Evolutionary conservation across 208 protist genomes (phyloP).

Genomic region (Naegleria gruberi): DNA sequence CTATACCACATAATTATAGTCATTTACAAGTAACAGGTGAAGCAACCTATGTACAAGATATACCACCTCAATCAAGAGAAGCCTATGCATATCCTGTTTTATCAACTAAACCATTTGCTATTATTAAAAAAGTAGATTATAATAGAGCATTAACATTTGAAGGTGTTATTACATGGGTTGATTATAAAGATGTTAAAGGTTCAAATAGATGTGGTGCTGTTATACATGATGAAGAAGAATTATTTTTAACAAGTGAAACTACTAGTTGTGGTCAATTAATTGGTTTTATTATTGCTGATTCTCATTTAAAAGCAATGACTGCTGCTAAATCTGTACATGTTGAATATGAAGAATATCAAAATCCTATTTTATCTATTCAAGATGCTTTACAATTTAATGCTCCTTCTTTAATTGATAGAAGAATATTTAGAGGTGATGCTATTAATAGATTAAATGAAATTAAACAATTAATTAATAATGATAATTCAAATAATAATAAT

Average conservation of each 20-base stretch:
- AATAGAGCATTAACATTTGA: slow-evolving; percentile 24
- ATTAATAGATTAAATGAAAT: neutral
- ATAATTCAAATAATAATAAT: no score
- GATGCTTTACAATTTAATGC: slow-evolving; percentile 35
- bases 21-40: slow-evolving; percentile 63
- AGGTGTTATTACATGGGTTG: slow-evolving; percentile 45
- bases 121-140: slow-evolving; percentile 45
- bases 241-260: slow-evolving; percentile 45
- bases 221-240: slow-evolving; percentile 61
- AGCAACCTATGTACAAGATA: slow-evolving; percentile 60
- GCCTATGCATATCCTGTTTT: slow-evolving; percentile 44
- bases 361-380: slow-evolving; percentile 45
- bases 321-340: slow-evolving; percentile 31
- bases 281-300: slow-evolving; percentile 56
- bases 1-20: slow-evolving; percentile 36
- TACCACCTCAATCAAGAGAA: slow-evolving; percentile 18
- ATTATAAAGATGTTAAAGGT: slow-evolving; percentile 42
- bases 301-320: slow-evolving; percentile 30
- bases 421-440: slow-evolving; percentile 25
- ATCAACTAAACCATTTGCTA: slow-evolving; percentile 35
- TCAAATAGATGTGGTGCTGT: slow-evolving; percentile 41
- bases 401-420: neutral
- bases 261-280: slow-evolving; percentile 41
- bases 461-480: no score
- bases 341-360: slow-evolving; percentile 27